A percentile compares a stretch with the other conserved stretches of the same genome.
These are phyloP conservation scores for Zygosaccharomyces rouxii DNA, from an alignment of 805 yeast species.

Conservation along the genomic window DNA sequence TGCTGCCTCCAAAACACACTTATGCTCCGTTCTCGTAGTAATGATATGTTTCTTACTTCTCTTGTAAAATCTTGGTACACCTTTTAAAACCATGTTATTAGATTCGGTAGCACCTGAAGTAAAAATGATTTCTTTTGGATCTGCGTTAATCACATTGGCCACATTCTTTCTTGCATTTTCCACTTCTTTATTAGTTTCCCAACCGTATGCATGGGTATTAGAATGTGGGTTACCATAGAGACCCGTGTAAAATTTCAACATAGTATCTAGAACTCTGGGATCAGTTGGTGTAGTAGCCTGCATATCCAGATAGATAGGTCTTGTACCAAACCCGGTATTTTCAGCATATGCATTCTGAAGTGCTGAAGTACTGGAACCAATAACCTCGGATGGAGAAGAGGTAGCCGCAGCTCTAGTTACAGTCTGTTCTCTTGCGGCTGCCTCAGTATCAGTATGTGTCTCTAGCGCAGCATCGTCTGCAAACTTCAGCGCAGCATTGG, in stretches of 20 bases:
- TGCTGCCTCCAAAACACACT: slow-evolving; percentile 96
- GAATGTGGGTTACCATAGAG: slow-evolving; percentile 97
- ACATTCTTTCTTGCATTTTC: slow-evolving; percentile 80
- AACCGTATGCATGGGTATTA: slow-evolving; percentile 93
- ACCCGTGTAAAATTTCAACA: slow-evolving; percentile 85
- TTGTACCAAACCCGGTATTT: slow-evolving; percentile 51
- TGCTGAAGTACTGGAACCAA: slow-evolving; percentile 30
- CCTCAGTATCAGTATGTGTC: slow-evolving; percentile 34
- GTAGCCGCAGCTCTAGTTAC: slow-evolving; percentile 18
- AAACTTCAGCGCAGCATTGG: slow-evolving; percentile 27
- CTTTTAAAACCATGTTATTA: slow-evolving; percentile 91
- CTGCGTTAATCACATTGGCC: slow-evolving; percentile 84
- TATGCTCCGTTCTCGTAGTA: slow-evolving; percentile 96
- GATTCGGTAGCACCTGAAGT: slow-evolving; percentile 98
- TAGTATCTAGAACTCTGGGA: slow-evolving; percentile 88
- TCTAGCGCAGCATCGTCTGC: slow-evolving; percentile 28
- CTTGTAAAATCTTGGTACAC: slow-evolving; percentile 89
- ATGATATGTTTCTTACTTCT: slow-evolving; percentile 90
- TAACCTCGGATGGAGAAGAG: slow-evolving; percentile 17
- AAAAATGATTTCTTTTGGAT: slow-evolving; percentile 93
- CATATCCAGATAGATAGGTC: slow-evolving; percentile 95
- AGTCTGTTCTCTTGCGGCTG: slow-evolving; percentile 32
- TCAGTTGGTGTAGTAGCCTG: slow-evolving; percentile 99
- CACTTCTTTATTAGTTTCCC: slow-evolving; percentile 95
- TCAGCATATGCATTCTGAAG: slow-evolving; percentile 39